These are phyloP conservation scores for Boletus bicolor DNA, from an alignment of 768 basidiomycete species.

Conservation along the genomic window DNA sequence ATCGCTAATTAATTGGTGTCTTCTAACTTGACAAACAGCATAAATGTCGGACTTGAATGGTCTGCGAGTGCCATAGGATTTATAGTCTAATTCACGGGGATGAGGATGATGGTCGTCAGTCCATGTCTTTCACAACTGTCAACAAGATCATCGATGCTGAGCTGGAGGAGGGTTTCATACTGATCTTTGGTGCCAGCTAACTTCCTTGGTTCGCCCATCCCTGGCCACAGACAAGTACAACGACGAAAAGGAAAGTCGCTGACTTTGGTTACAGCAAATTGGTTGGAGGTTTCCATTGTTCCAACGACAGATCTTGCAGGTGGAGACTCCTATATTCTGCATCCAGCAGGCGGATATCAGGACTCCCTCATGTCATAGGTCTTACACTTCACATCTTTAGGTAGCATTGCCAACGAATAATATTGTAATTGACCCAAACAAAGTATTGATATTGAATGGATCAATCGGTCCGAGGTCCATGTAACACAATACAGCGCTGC, in stretches of 20 bases:
- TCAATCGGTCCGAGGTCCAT: constrained; percentile 45
- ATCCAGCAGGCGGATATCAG: neutral
- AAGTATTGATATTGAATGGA: neutral
- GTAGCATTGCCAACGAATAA: neutral
- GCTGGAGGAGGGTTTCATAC: neutral
- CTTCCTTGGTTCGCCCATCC: neutral
- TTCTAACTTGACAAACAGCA: neutral
- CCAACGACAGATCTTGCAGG: neutral
- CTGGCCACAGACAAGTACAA: neutral
- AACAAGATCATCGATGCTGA: neutral
- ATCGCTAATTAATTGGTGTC: neutral
- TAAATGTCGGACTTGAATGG: neutral
- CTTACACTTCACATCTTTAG: neutral
- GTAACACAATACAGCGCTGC: constrained; percentile 70
- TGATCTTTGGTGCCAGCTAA: neutral
- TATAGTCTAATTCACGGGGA: neutral
- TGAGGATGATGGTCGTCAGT: neutral
- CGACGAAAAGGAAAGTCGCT: neutral
- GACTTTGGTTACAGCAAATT: neutral
- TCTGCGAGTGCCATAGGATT: neutral
- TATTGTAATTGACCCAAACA: neutral
- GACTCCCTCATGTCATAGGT: neutral
- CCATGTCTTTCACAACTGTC: neutral
- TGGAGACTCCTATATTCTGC: neutral
- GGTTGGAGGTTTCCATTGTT: neutral